Evolutionary conservation across 148 eudicot genomes (phyloP).

Genomic region (Arbutus unedo): DNA sequence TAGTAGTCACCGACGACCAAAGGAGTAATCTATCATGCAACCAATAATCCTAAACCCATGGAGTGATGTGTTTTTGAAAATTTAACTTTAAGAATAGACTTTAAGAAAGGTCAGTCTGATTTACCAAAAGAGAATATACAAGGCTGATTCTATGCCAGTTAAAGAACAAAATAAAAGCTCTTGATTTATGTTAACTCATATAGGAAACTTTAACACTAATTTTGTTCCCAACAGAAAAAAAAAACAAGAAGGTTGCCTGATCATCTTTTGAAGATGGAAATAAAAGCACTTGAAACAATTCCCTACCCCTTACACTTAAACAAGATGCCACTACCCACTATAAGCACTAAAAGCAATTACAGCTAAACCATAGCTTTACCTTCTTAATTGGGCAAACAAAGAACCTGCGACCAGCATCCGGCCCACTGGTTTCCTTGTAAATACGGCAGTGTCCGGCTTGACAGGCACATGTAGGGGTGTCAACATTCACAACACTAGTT

Average conservation of each 20-base stretch:
- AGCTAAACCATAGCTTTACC: conserved; percentile 1
- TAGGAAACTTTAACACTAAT: neutral
- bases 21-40: neutral
- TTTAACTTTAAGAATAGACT: neutral
- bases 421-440: neutral
- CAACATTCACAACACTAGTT: neutral
- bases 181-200: no score
- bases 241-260: neutral
- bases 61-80: neutral
- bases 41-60: neutral
- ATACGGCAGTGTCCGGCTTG: neutral
- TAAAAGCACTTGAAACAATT: neutral
- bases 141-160: neutral
- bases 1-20: neutral
- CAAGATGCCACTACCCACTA: neutral
- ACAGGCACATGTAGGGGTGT: neutral
- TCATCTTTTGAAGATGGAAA: neutral
- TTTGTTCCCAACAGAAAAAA: neutral
- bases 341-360: neutral
- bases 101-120: neutral
- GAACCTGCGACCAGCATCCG: neutral
- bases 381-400: conserved; percentile 17
- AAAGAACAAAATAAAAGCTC: neutral
- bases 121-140: neutral
- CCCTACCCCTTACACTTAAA: neutral